Conservation (phyloP, 1,139 yeast species). For the Kodamaea fungicola region DNA sequence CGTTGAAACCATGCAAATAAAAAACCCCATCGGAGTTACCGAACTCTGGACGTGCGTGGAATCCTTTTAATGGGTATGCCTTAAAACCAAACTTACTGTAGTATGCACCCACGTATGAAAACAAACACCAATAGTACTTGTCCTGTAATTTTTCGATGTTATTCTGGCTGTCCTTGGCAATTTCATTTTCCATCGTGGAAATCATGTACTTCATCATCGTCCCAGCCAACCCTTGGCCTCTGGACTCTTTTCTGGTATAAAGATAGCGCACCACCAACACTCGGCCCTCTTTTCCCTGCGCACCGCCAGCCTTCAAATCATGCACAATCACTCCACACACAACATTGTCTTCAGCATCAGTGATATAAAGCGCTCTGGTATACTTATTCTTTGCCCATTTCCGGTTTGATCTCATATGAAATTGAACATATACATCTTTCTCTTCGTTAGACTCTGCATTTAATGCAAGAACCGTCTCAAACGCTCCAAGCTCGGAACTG, state of each 20-base stretch:
- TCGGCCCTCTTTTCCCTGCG: constrained; percentile 13
- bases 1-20: neutral
- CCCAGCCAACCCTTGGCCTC: constrained; percentile 32
- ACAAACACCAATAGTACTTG: constrained; percentile 33
- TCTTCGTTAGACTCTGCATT: too few species aligned
- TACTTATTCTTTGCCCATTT: too few species aligned
- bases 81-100: constrained; percentile 41
- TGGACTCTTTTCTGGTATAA: constrained; percentile 23
- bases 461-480: too few species aligned
- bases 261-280: constrained; percentile 29
- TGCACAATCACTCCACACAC: too few species aligned
- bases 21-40: neutral
- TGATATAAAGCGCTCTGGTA: too few species aligned
- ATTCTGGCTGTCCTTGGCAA: constrained; percentile 8
- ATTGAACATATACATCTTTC: too few species aligned
- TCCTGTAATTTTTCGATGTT: constrained; percentile 27
- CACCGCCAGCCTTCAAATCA: too few species aligned
- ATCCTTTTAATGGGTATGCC: constrained; percentile 34
- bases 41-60: constrained; percentile 9
- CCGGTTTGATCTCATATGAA: too few species aligned
- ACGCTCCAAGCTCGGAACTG: too few species aligned
- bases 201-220: constrained; percentile 27
- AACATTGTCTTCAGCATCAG: too few species aligned
- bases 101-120: constrained; percentile 32
- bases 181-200: constrained; percentile 27